Evolutionary conservation across 176 grass and related monocot genomes (phyloP).

Genomic region (Phoenix roebelenii): DNA sequence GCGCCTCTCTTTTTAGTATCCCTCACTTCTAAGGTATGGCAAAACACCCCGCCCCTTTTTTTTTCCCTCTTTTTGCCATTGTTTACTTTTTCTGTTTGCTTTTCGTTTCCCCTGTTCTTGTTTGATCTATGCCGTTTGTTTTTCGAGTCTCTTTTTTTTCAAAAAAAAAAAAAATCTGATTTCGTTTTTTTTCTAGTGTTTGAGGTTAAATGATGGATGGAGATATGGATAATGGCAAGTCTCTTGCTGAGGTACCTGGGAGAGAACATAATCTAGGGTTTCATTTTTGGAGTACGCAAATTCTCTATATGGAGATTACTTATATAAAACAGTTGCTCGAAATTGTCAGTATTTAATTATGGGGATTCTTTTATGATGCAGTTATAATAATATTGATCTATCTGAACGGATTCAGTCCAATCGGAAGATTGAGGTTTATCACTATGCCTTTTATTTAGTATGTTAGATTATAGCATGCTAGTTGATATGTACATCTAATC

Average conservation of each 20-base stretch:
- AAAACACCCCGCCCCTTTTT: background rate
- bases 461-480: too few species aligned
- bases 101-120: background rate
- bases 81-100: background rate
- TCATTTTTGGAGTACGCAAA: background rate
- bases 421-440: too few species aligned
- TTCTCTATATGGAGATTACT: background rate
- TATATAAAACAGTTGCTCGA: too few species aligned
- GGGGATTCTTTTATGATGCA: too few species aligned
- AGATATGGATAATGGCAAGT: background rate
- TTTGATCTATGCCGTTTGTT: background rate
- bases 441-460: too few species aligned
- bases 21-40: conserved; percentile 10
- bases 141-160: background rate
- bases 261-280: background rate
- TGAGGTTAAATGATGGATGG: too few species aligned
- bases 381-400: too few species aligned
- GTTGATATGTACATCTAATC: too few species aligned
- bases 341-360: too few species aligned
- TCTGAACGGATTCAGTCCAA: too few species aligned
- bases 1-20: conserved; percentile 2
- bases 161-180: too few species aligned
- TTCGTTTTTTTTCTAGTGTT: too few species aligned
- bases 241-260: background rate
- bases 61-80: background rate